phyloP scores from a whole-genome alignment of 768 basidiomycete genomes.

The Exsudoporus frostii region DNA sequence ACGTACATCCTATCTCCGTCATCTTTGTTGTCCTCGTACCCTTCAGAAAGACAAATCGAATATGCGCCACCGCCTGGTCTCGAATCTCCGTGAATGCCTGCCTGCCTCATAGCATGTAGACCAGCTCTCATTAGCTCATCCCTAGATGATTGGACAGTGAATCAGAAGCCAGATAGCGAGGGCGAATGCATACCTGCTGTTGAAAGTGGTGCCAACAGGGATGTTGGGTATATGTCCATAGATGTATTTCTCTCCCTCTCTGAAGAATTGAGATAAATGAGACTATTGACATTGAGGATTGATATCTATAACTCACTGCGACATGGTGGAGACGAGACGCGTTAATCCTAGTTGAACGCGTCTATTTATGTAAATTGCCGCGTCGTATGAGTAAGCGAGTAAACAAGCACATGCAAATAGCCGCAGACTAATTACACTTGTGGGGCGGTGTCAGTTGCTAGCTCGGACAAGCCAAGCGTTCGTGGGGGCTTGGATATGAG shows the following conservation, averaged over 20 bases:
- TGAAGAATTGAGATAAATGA: not conserved
- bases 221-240: constrained; percentile 32
- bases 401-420: constrained; percentile 13
- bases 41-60: constrained; percentile 41
- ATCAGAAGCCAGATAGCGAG: not conserved
- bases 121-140: constrained; percentile 22
- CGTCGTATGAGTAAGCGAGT: constrained; percentile 2
- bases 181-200: constrained; percentile 8
- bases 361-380: constrained; percentile 7
- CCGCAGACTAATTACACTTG: not conserved
- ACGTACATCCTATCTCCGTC: constrained; percentile 37
- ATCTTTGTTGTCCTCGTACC: constrained; percentile 43
- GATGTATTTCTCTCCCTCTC: constrained; percentile 11
- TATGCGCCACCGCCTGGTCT: constrained; percentile 29
- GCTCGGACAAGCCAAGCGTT: too few species aligned
- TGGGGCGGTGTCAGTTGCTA: not conserved
- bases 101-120: constrained; percentile 33
- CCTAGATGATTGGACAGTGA: constrained; percentile 16
- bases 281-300: not conserved
- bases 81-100: constrained; percentile 40
- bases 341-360: not conserved
- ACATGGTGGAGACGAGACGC: constrained; percentile 17
- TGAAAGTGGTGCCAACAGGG: constrained; percentile 23
- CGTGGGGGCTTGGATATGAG: not conserved
- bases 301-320: constrained; percentile 13